Base-by-base conservation (phyloP, 2,329 filamentous ascomycete genomes). In the Incumbomyces lentus region DNA sequence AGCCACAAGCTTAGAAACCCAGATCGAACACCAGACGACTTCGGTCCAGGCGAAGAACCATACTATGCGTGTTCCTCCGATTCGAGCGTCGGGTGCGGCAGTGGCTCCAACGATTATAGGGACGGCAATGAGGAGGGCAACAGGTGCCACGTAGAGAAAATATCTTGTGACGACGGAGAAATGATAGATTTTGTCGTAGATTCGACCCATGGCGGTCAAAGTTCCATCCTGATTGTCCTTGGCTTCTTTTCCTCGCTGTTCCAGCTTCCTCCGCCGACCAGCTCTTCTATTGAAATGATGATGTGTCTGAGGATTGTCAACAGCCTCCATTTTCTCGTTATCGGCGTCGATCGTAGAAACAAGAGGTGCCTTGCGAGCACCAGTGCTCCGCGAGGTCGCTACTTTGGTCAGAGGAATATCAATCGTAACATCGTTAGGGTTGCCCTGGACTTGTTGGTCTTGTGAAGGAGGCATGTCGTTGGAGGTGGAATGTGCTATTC, bases 1-100 rank as follows among this genome's bases (percentile, higher is more conserved):
- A 6, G 75, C 74, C 19, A 78, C 61, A 40, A 80, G 64, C 60
- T 82, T 82, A 53, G 73, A 75, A 12, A 68, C 68, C 79, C 79
- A 82, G 49, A 82, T 64, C 56, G 73, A 74, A 32, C 78, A 63
- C 79, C 79, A 82, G 44, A 81, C 68, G 39, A 81, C 70, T 60
- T 81, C 78, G 32, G 82, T 65, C 79, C 79, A 82, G 14, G 72
- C 70, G 64, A 80, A 82, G 63, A 82, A 77, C 70, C 74, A 79
- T 44, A 73, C 66, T 34, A 79, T 68, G 6, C 69, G 64, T 3
- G 81, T 76, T 17, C 72, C 72, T 13, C 73, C 75, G 51, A 81
- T 75, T 22, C 62, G 66, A 6, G 71, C 70, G 39, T 68, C 49
- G 29, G 60, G 57, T 26, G 71, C 68, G 31, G 58, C 69, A 0